Evolutionary conservation across 2,329 filamentous ascomycete species (phyloP).

Genomic region (Sphaerostilbella broomeana): DNA sequence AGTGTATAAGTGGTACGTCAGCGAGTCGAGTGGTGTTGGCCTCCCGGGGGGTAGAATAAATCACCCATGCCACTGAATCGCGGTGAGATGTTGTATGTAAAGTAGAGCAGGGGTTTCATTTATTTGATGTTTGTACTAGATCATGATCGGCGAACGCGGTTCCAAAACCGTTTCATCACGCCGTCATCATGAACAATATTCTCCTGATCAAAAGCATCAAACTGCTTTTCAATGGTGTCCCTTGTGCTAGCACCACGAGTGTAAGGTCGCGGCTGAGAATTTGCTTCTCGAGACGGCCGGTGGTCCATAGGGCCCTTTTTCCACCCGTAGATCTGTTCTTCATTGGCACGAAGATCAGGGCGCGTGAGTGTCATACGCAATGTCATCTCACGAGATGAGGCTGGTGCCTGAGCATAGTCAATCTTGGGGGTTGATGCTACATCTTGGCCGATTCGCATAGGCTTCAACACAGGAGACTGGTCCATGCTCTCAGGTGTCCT

Average conservation of each 20-base stretch:
- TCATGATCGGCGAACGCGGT: conserved; percentile 46
- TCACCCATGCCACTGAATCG: too few species aligned
- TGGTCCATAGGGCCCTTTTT: conserved; percentile 38
- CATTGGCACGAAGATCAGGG: conserved; percentile 72
- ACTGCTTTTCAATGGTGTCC: conserved; percentile 48
- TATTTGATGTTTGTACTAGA: not conserved
- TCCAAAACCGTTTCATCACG: conserved; percentile 59
- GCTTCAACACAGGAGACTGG: conserved; percentile 26
- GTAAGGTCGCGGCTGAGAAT: conserved; percentile 24
- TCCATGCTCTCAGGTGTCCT: conserved; percentile 47
- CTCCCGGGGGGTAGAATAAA: not conserved
- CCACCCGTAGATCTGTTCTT: conserved; percentile 67
- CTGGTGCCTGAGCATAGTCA: conserved; percentile 45
- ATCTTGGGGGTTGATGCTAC: conserved; percentile 23
- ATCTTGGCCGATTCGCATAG: conserved; percentile 21
- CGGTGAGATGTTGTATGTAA: not conserved
- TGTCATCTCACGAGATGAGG: conserved; percentile 78
- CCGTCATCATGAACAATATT: conserved; percentile 38
- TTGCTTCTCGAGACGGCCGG: conserved; percentile 33
- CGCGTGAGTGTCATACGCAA: conserved; percentile 91
- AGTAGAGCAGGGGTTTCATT: too few species aligned
- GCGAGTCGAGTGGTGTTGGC: not conserved
- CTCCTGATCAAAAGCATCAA: conserved; percentile 47
- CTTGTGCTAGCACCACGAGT: conserved; percentile 35
- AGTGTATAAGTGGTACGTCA: not conserved